Conservation (phyloP, 2,329 filamentous ascomycete genomes). For the Fusarium setosum region DNA sequence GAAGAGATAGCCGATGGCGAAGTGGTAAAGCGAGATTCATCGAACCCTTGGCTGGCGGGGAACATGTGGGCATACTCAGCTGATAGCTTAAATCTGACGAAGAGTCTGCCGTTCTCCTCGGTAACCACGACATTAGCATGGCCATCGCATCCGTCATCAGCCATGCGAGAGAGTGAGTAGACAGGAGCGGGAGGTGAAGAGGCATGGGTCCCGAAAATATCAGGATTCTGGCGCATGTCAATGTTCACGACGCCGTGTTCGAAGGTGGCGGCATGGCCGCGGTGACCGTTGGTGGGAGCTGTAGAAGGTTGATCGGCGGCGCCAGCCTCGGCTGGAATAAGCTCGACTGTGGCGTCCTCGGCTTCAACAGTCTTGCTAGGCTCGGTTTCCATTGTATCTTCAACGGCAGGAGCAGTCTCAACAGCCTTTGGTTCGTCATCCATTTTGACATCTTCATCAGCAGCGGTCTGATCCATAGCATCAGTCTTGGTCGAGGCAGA, state of each 20-base stretch:
- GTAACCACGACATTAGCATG: slow-evolving; percentile 47
- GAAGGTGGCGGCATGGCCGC: slow-evolving; percentile 3
- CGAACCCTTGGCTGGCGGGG: slow-evolving; percentile 42
- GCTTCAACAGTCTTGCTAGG: neutral
- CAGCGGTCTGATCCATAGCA: neutral
- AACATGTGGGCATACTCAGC: slow-evolving; percentile 46
- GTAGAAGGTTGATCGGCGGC: neutral
- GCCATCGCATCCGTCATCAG: slow-evolving; percentile 39
- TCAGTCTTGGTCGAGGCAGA: neutral
- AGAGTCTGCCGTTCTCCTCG: slow-evolving; percentile 45
- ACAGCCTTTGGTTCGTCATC: neutral
- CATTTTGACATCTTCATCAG: neutral
- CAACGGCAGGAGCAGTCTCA: neutral
- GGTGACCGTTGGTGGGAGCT: neutral
- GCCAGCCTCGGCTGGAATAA: neutral
- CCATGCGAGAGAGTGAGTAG: slow-evolving; percentile 43
- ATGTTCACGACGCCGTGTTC: slow-evolving; percentile 45
- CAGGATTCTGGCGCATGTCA: slow-evolving; percentile 49
- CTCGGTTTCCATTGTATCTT: neutral
- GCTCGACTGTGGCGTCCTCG: neutral
- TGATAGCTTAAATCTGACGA: slow-evolving; percentile 54
- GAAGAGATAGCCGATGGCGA: slow-evolving; percentile 39
- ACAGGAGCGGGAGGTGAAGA: slow-evolving; percentile 34
- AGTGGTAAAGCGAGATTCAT: slow-evolving; percentile 40
- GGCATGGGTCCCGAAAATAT: slow-evolving; percentile 47